Base-by-base conservation (phyloP, 495 filamentous ascomycete species). In the Aspergillus heteromorphus region DNA sequence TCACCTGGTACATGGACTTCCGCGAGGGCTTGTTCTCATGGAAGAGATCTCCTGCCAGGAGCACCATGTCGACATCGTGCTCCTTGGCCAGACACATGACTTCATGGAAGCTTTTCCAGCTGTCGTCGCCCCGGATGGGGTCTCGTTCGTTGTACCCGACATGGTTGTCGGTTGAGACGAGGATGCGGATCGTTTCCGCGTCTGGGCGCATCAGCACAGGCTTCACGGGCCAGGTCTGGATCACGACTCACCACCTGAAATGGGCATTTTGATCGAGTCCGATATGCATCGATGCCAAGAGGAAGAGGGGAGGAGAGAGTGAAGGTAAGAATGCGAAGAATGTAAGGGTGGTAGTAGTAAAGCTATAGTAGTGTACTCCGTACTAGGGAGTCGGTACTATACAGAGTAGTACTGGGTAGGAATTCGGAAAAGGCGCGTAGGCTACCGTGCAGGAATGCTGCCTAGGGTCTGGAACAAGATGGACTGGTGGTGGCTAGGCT, bases 11-110 rank as follows among this genome's bases (percentile, higher is more conserved):
- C 87, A 99, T 90, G 30, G 91, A 80, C 62, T 96, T 95, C 41
- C 95, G 80, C n/a, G 89, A 95, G 5, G 93, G 93, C 65, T 95
- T 96, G 63, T 99, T 99, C 57, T 99, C 93, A 67, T 99, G 93
- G 71, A 99, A 99, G 1, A 99, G 79, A 64, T 99, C 93, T 21
- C 93, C 93, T 7, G 84, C 92, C 17, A 97, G 80, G 10, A 99
- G 78, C 6, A 99, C 86, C 95, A 97, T 97, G 71, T 99, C 93
- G 51, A 88, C 93, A 74, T 97, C 95, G 41, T 80, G 80, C 42
- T 88, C 82, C 66, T 86, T 89, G 9, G 92, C 93, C 13, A 97
- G 70, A 54, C 84, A 86, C 89, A 99, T 96, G 41, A 96, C 80
- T 67, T 99, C 93, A 62, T 97, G 86, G 71, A 99, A 99, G 49